Evolutionary conservation across 2,329 filamentous ascomycete species (phyloP).

Genomic region (Clonostachys rhizophaga): DNA sequence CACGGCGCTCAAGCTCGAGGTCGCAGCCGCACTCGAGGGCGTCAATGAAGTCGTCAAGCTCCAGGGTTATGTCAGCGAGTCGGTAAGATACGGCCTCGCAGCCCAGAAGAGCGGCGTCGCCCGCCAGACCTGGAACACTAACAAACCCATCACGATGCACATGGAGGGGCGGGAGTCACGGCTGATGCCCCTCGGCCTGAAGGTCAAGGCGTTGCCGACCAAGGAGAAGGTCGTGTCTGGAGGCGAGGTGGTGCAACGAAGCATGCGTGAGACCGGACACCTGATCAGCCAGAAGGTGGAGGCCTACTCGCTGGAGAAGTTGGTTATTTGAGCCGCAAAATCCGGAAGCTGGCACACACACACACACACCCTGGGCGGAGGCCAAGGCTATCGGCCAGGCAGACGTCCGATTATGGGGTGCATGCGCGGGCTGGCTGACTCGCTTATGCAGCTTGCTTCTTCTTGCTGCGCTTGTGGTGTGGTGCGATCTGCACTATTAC

Average conservation of each 20-base stretch:
- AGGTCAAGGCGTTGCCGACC: constrained; percentile 46
- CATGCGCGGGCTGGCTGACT: too few relatives aligned
- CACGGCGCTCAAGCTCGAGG: constrained; percentile 60
- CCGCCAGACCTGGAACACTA: constrained; percentile 19
- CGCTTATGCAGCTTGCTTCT: too few relatives aligned
- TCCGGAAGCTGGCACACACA: too few relatives aligned
- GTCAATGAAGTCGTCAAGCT: constrained; percentile 65
- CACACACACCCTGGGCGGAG: too few relatives aligned
- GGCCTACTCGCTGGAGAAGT: constrained; percentile 77
- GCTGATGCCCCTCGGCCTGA: constrained; percentile 70
- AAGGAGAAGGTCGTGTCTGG: constrained; percentile 58
- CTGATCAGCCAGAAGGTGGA: constrained; percentile 76
- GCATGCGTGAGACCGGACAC: constrained; percentile 68
- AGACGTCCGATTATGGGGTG: too few relatives aligned
- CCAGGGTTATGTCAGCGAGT: constrained; percentile 59
- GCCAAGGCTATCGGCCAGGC: too few relatives aligned
- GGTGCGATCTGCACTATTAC: too few relatives aligned
- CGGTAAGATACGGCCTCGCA: constrained; percentile 53
- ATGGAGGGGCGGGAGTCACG: constrained; percentile 38
- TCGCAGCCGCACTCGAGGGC: constrained; percentile 67
- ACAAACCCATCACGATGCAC: constrained; percentile 35
- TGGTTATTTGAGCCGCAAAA: constrained; percentile 50
- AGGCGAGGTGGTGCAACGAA: constrained; percentile 68
- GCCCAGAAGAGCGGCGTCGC: constrained; percentile 22
- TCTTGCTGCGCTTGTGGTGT: too few relatives aligned